These are phyloP conservation scores for Madurella mycetomatis DNA, from an alignment of 2,329 filamentous ascomycete species.

Conservation along the genomic window DNA sequence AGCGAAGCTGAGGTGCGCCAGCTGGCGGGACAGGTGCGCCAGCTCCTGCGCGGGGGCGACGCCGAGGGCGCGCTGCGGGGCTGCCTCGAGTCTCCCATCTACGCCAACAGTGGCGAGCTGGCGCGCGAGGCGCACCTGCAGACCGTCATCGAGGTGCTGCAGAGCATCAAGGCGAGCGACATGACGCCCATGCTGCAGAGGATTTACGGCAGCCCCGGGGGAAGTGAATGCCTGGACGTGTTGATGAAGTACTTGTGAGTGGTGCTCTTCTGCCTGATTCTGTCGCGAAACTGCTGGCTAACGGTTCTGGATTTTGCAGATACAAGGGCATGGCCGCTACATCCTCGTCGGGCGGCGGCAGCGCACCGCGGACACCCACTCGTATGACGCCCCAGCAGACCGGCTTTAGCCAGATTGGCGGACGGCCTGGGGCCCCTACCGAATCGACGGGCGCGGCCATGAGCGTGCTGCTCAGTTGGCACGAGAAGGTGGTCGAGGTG, in stretches of 20 bases:
- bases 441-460: constrained; percentile 80
- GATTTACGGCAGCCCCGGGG: constrained; percentile 73
- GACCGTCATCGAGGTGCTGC: constrained; percentile 86
- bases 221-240: constrained; percentile 81
- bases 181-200: constrained; percentile 85
- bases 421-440: constrained; percentile 48
- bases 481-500: constrained; percentile 96
- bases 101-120: constrained; percentile 49
- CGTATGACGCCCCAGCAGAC: constrained; percentile 69
- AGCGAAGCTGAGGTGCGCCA: constrained; percentile 74
- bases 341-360: constrained; percentile 35
- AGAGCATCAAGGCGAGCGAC: constrained; percentile 92
- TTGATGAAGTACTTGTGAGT: constrained; percentile 95
- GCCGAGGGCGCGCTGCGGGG: constrained; percentile 79
- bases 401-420: constrained; percentile 77
- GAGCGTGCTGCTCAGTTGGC: constrained; percentile 97
- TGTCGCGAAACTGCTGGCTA: not conserved
- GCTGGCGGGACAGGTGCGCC: constrained; percentile 75
- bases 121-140: constrained; percentile 77
- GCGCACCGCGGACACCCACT: constrained; percentile 44
- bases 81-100: constrained; percentile 82
- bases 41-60: constrained; percentile 82
- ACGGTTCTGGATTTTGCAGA: constrained; percentile 29
- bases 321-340: constrained; percentile 81
- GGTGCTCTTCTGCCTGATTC: not conserved